Conservation (phyloP, 78 protist species). For the Bigelowiella natans region DNA sequence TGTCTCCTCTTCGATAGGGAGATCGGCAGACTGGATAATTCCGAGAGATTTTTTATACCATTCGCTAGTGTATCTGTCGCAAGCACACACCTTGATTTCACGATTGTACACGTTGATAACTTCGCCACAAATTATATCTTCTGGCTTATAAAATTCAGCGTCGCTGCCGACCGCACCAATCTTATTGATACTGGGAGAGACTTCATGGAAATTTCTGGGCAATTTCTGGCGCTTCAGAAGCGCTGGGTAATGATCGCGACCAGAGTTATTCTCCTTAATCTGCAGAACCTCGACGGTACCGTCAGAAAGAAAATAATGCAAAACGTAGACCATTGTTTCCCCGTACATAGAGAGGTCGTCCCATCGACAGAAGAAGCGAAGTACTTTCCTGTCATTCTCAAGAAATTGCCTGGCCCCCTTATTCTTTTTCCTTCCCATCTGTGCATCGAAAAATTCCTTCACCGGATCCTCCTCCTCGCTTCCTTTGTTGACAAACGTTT, state of each 20-base stretch:
- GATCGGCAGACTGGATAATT: not conserved
- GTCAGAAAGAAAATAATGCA: conserved; percentile 62
- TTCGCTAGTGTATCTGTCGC: conserved; percentile 29
- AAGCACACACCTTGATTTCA: not conserved
- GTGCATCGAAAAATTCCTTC: not conserved
- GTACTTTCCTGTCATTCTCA: conserved; percentile 49
- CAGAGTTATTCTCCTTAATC: conserved; percentile 38
- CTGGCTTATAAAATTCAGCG: not conserved
- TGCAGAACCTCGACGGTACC: conserved; percentile 49
- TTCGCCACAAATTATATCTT: not conserved
- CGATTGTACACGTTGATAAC: conserved; percentile 12
- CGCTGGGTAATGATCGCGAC: conserved; percentile 47
- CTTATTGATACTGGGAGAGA: not conserved
- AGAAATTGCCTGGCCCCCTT: conserved; percentile 24
- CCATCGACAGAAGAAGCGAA: conserved; percentile 59
- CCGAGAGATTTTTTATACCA: not conserved
- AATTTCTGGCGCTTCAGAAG: conserved; percentile 32
- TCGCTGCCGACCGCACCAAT: not conserved
- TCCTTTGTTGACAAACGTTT: conserved; percentile 27
- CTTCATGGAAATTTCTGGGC: not conserved
- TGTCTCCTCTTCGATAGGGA: not conserved
- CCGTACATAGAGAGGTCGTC: conserved; percentile 49
- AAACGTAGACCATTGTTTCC: conserved; percentile 19
- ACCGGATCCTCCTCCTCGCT: conserved; percentile 14
- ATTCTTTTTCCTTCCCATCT: not conserved